A percentile compares a stretch with the other conserved stretches of the same genome.
Conservation (phyloP, 2,329 filamentous ascomycete genomes). For the Alternaria burnsii region DNA sequence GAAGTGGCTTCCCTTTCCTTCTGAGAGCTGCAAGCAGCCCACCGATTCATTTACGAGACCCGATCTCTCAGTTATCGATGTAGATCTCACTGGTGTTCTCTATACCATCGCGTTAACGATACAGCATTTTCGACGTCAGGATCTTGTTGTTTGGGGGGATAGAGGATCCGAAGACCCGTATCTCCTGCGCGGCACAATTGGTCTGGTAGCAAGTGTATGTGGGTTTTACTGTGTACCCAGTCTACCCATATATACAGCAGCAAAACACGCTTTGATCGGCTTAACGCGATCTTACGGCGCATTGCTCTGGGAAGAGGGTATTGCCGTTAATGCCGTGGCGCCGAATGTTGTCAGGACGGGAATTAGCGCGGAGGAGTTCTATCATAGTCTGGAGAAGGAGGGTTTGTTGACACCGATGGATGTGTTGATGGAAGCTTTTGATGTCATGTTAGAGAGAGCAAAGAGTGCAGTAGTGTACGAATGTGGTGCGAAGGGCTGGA, state of each 20-base stretch:
- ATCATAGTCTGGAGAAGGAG: conserved; percentile 47
- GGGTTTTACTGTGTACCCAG: conserved; percentile 55
- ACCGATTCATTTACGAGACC: conserved; percentile 49
- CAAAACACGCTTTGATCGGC: conserved; percentile 53
- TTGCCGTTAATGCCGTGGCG: conserved; percentile 55
- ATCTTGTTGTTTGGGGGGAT: conserved; percentile 33
- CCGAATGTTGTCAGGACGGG: conserved; percentile 54
- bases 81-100: conserved; percentile 55
- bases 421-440: conserved; percentile 52
- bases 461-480: conserved; percentile 55
- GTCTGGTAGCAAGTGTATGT: conserved; percentile 52
- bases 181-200: conserved; percentile 47
- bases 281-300: conserved; percentile 54
- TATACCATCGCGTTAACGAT: conserved; percentile 54
- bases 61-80: conserved; percentile 50
- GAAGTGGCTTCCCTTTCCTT: conserved; percentile 42
- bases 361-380: conserved; percentile 52
- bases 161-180: conserved; percentile 17
- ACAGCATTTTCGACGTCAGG: conserved; percentile 56
- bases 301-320: conserved; percentile 50
- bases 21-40: conserved; percentile 21
- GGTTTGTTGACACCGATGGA: conserved; percentile 53
- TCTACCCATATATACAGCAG: conserved; percentile 55
- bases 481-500: conserved; percentile 49
- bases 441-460: conserved; percentile 44